phyloP scores from a whole-genome alignment of 2,329 filamentous ascomycete species.

The Aspergillus brunneoviolaceus region DNA sequence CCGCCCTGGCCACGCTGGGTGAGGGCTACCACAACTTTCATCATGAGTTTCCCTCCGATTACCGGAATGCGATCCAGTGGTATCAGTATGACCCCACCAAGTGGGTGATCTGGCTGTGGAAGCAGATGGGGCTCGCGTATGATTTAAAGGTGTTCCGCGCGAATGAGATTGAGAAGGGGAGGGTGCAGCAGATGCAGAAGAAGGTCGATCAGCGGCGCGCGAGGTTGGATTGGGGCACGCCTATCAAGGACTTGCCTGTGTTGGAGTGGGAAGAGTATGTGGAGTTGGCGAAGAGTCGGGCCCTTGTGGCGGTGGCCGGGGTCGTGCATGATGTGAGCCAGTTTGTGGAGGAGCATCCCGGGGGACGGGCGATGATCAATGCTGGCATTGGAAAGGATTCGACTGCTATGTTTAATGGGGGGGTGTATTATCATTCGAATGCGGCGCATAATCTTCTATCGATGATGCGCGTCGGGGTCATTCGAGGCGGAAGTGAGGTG shows the following conservation, averaged over 20 bases:
- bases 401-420: constrained; percentile 17
- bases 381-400: constrained; percentile 15
- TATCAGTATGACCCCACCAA: constrained; percentile 20
- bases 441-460: constrained; percentile 14
- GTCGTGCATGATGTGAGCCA: constrained; percentile 17
- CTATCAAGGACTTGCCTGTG: constrained; percentile 9
- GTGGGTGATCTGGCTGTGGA: constrained; percentile 19
- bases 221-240: constrained; percentile 13
- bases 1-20: constrained; percentile 12
- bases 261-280: constrained; percentile 16
- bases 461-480: constrained; percentile 5
- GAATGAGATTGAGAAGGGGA: constrained; percentile 19
- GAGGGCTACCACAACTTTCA: constrained; percentile 24
- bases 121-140: constrained; percentile 13
- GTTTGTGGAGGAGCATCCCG: constrained; percentile 17
- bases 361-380: constrained; percentile 8
- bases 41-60: constrained; percentile 20
- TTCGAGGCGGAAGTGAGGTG: constrained; percentile 3
- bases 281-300: not conserved
- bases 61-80: constrained; percentile 19
- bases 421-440: constrained; percentile 20
- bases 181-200: constrained; percentile 16
- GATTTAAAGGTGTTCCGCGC: constrained; percentile 13
- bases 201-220: constrained; percentile 5
- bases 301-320: constrained; percentile 11